Evolutionary conservation across 1,284 basidiomycete species (phyloP).

Genomic region (Ganoderma leucocontextum): DNA sequence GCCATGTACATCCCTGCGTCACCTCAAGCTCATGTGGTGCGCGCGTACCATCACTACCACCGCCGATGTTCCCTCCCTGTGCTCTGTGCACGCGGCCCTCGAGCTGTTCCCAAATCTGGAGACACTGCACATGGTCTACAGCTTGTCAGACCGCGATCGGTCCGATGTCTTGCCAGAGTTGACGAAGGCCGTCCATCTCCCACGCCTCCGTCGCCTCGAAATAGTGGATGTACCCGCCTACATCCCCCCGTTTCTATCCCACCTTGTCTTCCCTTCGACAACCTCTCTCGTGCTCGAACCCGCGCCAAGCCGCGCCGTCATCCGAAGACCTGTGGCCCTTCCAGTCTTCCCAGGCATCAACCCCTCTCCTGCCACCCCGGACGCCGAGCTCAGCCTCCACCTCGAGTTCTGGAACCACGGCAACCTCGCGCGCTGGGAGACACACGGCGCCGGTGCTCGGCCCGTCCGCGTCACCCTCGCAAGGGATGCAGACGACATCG

Average conservation of each 20-base stretch:
- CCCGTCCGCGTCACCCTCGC: neutral
- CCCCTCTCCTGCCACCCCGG: too few species aligned
- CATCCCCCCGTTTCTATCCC: neutral
- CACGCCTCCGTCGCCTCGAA: neutral
- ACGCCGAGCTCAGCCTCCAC: neutral
- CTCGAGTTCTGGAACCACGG: neutral
- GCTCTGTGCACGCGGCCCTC: neutral
- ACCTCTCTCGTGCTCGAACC: slow-evolving; percentile 1
- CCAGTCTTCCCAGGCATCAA: neutral
- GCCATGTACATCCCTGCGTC: neutral
- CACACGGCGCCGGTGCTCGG: neutral
- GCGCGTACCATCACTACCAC: neutral
- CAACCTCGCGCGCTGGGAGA: neutral
- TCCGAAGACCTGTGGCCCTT: too few species aligned
- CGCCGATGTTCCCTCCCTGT: neutral
- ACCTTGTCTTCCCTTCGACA: neutral
- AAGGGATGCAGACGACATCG: rapidly evolving
- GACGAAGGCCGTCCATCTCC: neutral
- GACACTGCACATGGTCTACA: neutral
- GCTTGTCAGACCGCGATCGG: neutral
- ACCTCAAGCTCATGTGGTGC: neutral
- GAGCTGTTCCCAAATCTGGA: slow-evolving; percentile 1
- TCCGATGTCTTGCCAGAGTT: neutral
- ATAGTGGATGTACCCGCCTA: neutral
- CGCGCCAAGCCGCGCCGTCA: too few species aligned